Evolutionary conservation across 345 rosid genomes (phyloP).

Genomic region (Citrus inodora): DNA sequence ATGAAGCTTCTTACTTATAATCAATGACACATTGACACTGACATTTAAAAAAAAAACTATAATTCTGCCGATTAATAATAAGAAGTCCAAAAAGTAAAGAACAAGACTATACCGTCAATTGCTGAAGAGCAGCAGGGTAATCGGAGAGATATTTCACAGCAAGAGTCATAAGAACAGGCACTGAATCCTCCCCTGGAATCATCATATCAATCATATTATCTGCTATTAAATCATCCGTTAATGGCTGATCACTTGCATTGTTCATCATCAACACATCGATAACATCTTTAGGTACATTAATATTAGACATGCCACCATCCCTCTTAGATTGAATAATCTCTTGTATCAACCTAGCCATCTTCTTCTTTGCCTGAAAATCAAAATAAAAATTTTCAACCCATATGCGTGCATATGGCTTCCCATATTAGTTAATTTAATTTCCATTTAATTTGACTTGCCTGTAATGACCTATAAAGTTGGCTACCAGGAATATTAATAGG

Average conservation of each 20-base stretch:
- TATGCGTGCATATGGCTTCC: background rate
- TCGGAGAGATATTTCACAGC: conserved; percentile 85
- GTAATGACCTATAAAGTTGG: conserved; percentile 81
- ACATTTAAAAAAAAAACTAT: too few species aligned
- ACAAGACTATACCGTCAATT: conserved; percentile 47
- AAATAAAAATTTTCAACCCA: background rate
- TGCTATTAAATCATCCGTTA: conserved; percentile 74
- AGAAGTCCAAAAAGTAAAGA: background rate
- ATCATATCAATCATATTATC: conserved; percentile 94
- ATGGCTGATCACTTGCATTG: conserved; percentile 41
- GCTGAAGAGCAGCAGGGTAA: conserved; percentile 71
- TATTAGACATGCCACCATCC: conserved; percentile 21
- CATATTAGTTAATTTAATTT: background rate
- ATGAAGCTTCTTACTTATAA: too few species aligned
- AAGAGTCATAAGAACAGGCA: conserved; percentile 88
- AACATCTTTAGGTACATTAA: conserved; percentile 48
- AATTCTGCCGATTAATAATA: background rate
- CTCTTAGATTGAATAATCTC: conserved; percentile 49
- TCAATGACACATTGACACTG: background rate
- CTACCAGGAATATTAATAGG: conserved; percentile 88
- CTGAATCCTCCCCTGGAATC: conserved; percentile 99
- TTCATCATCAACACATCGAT: conserved; percentile 70
- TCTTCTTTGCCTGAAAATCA: conserved; percentile 72
- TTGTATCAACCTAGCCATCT: conserved; percentile 67
- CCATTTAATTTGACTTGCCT: conserved; percentile 36